Percentiles rank a stretch among this genome's conserved stretches.
Evolutionary conservation across 305 asterid species (phyloP).

Genomic region (Withania somnifera): DNA sequence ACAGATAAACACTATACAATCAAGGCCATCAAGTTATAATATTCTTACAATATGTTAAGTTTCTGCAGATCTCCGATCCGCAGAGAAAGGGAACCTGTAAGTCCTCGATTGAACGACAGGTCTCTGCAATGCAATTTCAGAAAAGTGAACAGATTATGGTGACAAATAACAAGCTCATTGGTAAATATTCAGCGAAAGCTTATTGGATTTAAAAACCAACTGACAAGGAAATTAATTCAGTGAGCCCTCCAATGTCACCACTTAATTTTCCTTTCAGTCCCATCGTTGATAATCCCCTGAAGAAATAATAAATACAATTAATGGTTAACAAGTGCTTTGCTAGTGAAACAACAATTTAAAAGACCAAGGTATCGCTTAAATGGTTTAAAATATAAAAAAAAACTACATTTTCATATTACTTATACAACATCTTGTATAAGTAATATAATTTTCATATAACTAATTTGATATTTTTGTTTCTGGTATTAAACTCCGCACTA

Average conservation of each 20-base stretch:
- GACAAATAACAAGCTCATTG: background rate
- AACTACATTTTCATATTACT: background rate
- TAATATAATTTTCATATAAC: too few relatives aligned
- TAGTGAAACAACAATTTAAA: background rate
- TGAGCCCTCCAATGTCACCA: constrained; percentile 85
- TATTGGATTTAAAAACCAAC: constrained; percentile 11
- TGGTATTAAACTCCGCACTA: background rate
- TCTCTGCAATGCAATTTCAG: constrained; percentile 44
- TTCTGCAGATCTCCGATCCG: constrained; percentile 67
- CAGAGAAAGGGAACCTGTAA: constrained; percentile 68
- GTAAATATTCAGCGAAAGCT: background rate
- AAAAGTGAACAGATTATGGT: background rate
- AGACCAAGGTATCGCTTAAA: background rate
- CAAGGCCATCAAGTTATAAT: background rate
- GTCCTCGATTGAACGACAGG: constrained; percentile 75
- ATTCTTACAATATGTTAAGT: constrained; percentile 61
- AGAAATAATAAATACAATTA: background rate
- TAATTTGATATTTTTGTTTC: background rate
- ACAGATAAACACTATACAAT: background rate
- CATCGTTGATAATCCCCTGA: constrained; percentile 87
- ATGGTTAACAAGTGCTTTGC: background rate
- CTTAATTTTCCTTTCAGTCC: constrained; percentile 61
- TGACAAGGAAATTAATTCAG: constrained; percentile 72
- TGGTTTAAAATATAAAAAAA: background rate
- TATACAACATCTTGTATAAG: background rate